A percentile compares a stretch with the other conserved stretches of the same genome.
These are phyloP conservation scores for Bruguiera hainesii DNA, from an alignment of 441 rosid species.

Conservation along the genomic window DNA sequence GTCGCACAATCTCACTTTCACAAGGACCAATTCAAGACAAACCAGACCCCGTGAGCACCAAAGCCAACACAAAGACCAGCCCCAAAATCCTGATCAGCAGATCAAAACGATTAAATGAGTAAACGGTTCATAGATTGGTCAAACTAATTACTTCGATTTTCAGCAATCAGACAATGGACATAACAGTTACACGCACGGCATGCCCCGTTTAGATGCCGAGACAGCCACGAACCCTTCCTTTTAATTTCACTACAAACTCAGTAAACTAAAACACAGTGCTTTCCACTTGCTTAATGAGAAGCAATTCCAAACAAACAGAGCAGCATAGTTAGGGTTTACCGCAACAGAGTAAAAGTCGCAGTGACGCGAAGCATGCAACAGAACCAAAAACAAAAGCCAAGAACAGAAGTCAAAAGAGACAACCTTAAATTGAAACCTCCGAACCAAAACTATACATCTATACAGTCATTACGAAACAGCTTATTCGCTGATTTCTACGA, in stretches of 20 bases:
- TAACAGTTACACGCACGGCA: no score
- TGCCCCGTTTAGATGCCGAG: no score
- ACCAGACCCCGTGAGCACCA: constrained; percentile 25
- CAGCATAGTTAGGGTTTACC: constrained; percentile 14
- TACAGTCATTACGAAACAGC: background rate
- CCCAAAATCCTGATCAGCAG: constrained; percentile 27
- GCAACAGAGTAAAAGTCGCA: background rate
- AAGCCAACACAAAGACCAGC: constrained; percentile 23
- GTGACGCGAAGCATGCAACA: background rate
- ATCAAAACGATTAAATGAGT: background rate
- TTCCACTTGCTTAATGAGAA: background rate
- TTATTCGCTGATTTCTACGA: background rate
- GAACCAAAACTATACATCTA: no score
- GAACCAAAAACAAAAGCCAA: constrained; percentile 2
- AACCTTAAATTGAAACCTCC: no score
- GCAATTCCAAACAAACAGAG: constrained; percentile 2
- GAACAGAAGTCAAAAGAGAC: background rate
- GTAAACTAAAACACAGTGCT: no score
- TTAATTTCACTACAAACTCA: no score
- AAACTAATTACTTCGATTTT: no score
- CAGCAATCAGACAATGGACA: no score
- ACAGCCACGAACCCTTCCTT: no score
- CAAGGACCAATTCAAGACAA: constrained; percentile 19
- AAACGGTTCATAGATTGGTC: background rate
- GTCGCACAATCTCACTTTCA: constrained; percentile 9